A percentile compares a stretch with the other conserved stretches of the same genome.
These are phyloP conservation scores for Crithidia expoeki DNA, from an alignment of 208 protist genomes.

Conservation along the genomic window DNA sequence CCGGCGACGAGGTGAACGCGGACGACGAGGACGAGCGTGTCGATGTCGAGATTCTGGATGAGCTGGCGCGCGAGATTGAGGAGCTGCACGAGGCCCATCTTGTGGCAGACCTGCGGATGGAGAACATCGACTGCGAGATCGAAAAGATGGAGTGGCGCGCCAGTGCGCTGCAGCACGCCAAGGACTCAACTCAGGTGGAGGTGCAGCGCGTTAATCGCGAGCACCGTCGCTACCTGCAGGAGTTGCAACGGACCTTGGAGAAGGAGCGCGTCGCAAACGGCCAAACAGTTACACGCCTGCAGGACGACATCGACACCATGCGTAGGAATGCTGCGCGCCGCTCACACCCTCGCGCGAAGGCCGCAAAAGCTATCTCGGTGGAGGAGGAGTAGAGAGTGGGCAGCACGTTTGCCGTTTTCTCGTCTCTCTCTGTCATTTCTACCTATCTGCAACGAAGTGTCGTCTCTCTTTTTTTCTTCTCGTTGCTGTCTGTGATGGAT, in stretches of 20 bases:
- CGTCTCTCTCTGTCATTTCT: no score
- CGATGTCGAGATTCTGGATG: conserved; percentile 67
- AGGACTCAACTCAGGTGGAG: conserved; percentile 51
- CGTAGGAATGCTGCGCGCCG: conserved; percentile 20
- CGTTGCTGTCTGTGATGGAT: background rate
- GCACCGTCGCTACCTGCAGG: conserved; percentile 50
- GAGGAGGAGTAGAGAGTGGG: background rate
- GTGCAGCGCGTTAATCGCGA: conserved; percentile 60
- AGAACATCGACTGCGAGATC: conserved; percentile 63
- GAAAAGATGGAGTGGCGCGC: conserved; percentile 61
- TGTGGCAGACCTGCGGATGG: conserved; percentile 50
- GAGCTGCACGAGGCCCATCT: conserved; percentile 51
- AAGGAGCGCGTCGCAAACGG: conserved; percentile 54
- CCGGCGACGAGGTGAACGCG: conserved; percentile 44
- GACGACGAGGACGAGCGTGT: conserved; percentile 65
- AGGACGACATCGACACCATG: conserved; percentile 52
- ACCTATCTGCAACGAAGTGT: no score
- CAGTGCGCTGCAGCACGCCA: conserved; percentile 58
- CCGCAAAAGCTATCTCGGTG: background rate
- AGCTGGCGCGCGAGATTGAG: conserved; percentile 62
- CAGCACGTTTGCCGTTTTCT: no score
- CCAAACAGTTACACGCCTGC: conserved; percentile 44
- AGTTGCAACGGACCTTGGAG: conserved; percentile 54
- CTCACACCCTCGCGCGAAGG: conserved; percentile 14
- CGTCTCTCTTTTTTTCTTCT: background rate